Percentiles rank a stretch among this genome's conserved stretches.
phyloP scores from a whole-genome alignment of 1,139 yeast genomes.

The Saccharomyces hybrid region DNA sequence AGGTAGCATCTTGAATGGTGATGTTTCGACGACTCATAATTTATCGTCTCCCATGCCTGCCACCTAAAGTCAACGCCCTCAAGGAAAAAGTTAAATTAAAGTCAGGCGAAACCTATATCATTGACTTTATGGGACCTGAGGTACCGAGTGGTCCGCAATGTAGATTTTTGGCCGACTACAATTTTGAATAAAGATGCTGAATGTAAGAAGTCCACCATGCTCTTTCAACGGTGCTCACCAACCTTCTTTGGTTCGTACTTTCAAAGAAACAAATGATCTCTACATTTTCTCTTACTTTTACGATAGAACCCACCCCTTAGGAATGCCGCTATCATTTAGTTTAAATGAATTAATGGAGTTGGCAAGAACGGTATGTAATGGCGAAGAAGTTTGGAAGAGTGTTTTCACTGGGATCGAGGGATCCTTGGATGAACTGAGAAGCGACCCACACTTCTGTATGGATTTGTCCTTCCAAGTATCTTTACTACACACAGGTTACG shows the following conservation, averaged over 20 bases:
- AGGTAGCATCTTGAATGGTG: slow-evolving; percentile 34
- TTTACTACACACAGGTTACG: slow-evolving; percentile 88
- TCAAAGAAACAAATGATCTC: slow-evolving; percentile 64
- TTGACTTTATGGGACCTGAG: slow-evolving; percentile 68
- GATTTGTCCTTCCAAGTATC: slow-evolving; percentile 87
- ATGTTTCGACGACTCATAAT: slow-evolving; percentile 39
- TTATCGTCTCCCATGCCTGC: slow-evolving; percentile 76
- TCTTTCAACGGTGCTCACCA: slow-evolving; percentile 96
- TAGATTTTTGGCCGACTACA: slow-evolving; percentile 70
- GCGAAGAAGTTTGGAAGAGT: slow-evolving; percentile 64
- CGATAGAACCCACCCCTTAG: slow-evolving; percentile 87
- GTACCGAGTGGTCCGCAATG: slow-evolving; percentile 66
- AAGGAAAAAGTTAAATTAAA: slow-evolving; percentile 52
- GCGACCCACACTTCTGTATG: slow-evolving; percentile 89
- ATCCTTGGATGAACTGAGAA: slow-evolving; percentile 54
- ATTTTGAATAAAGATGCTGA: slow-evolving; percentile 74
- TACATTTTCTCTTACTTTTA: slow-evolving; percentile 89
- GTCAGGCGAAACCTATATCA: slow-evolving; percentile 45
- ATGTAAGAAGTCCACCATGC: slow-evolving; percentile 73
- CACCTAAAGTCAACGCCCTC: slow-evolving; percentile 57
- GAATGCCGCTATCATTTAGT: slow-evolving; percentile 87
- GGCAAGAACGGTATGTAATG: slow-evolving; percentile 78
- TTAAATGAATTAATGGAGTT: slow-evolving; percentile 75
- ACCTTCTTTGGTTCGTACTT: slow-evolving; percentile 76
- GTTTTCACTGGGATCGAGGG: slow-evolving; percentile 53